These are phyloP conservation scores for Hirsutella rhossiliensis DNA, from an alignment of 2,329 filamentous ascomycete genomes.

Conservation along the genomic window DNA sequence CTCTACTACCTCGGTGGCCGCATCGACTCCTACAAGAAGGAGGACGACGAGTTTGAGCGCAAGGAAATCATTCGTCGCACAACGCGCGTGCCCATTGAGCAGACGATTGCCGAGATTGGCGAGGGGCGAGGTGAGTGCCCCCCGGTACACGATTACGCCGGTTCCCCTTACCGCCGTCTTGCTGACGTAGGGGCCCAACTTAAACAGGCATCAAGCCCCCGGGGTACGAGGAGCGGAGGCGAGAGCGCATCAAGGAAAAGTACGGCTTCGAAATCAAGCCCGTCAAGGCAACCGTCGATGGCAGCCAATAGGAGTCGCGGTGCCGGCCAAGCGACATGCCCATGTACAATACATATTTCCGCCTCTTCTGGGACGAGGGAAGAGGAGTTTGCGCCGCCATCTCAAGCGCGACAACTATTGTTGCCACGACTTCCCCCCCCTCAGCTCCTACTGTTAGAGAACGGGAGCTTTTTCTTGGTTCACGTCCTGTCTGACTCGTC, in stretches of 20 bases:
- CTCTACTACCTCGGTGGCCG: slow-evolving; percentile 60
- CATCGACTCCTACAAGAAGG: slow-evolving; percentile 36
- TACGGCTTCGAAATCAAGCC: slow-evolving; percentile 78
- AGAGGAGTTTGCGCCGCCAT: background rate
- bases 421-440: background rate
- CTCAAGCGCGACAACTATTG: background rate
- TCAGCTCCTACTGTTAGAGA: background rate
- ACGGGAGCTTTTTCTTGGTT: background rate
- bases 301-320: slow-evolving; percentile 22
- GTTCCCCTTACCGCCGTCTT: background rate
- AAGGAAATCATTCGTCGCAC: slow-evolving; percentile 65
- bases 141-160: background rate
- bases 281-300: slow-evolving; percentile 39
- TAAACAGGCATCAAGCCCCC: slow-evolving; percentile 61
- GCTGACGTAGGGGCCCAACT: background rate
- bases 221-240: slow-evolving; percentile 75
- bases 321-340: background rate
- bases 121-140: slow-evolving; percentile 66
- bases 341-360: background rate
- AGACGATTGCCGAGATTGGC: slow-evolving; percentile 71
- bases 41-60: slow-evolving; percentile 60
- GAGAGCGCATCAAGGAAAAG: slow-evolving; percentile 69
- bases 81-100: slow-evolving; percentile 61
- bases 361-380: background rate
- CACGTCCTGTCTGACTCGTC: too few species aligned